Base-by-base conservation (phyloP, 768 basidiomycete species). In the Calocybe gangraenosa region DNA sequence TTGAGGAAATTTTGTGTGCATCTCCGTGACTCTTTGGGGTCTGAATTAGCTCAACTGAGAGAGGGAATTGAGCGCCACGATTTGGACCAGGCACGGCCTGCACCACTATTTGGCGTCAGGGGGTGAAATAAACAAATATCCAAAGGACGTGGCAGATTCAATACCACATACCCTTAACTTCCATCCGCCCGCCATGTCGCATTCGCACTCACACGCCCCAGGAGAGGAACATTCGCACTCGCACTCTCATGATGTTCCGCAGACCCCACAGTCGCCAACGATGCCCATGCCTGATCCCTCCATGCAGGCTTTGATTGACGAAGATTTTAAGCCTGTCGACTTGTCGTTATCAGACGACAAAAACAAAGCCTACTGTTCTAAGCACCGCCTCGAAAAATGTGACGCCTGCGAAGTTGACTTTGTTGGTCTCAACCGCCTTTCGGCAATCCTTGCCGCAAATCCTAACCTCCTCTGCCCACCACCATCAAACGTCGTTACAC, bases 381-480 rank as follows among this genome's bases (percentile, higher is more conserved):
- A 63, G 18, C 92, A 94, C 69, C 73, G 75, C 50, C 68, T 75
- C 39, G 87, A 89, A 62, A 82, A 83, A 60, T 93, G 92, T 65
- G 67, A 75, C 40, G 71, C 75, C 25, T 93, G 91, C 62, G 73
- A 73, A 45, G 57, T 85, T 2, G 89, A 96, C 67, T 92, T 86
- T 65, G 64, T 74, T 38, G 67, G 66, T 41, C 70, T 93, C 43
- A 96, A 95, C 64, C 80, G 84, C 17, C 76, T 94, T 45, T 75
- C 88, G 8, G 79, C 79, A 36, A 63, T 87, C 7, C 75, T 93
- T 44, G 73, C 76, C 49, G 64, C 72, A 53, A 83, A 92, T 58
- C 84, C 87, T 21, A 78, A 73, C 50, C 67, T 89, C 14, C 75
- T 80, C 39, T 88, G 87, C 56, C 92, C 83, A 17, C 93, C 92